A percentile compares a stretch with the other conserved stretches of the same genome.
Evolutionary conservation across 1,284 basidiomycete species (phyloP).

Genomic region (Tilletiaria anomala): DNA sequence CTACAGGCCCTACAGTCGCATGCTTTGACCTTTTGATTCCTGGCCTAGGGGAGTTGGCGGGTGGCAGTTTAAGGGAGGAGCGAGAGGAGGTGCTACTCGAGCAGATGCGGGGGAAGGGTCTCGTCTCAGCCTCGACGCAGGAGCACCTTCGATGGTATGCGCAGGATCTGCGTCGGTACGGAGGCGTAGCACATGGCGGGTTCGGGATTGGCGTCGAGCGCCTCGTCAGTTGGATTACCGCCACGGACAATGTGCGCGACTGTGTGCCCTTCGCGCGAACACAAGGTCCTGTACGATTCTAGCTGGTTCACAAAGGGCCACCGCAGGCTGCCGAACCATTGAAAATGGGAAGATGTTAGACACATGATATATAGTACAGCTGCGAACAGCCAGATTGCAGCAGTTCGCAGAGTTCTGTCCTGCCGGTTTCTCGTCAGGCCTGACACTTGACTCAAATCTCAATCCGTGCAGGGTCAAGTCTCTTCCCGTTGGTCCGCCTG

Average conservation of each 20-base stretch:
- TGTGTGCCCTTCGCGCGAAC: constrained; percentile 24
- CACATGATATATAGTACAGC: too few species aligned
- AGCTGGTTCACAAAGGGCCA: too few species aligned
- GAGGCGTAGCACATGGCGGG: constrained; percentile 27
- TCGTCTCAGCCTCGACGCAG: background rate
- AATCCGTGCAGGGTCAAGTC: too few species aligned
- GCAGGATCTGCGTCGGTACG: constrained; percentile 23
- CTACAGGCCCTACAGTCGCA: constrained; percentile 57
- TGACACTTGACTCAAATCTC: too few species aligned
- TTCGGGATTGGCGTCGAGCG: constrained; percentile 35
- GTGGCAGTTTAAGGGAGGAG: constrained; percentile 81
- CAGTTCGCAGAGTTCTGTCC: too few species aligned
- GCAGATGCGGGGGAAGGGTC: constrained; percentile 7
- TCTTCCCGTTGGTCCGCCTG: too few species aligned
- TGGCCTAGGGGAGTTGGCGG: constrained; percentile 71
- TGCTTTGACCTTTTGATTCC: constrained; percentile 93
- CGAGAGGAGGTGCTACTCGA: constrained; percentile 43
- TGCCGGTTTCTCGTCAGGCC: too few species aligned
- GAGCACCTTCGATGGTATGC: constrained; percentile 21
- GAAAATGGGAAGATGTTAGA: too few species aligned
- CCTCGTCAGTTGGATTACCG: constrained; percentile 27
- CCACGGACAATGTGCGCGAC: constrained; percentile 29
- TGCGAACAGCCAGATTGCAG: too few species aligned
- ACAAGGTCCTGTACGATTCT: constrained; percentile 21
- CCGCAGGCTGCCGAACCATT: too few species aligned